Base-by-base conservation (phyloP, 2,329 filamentous ascomycete genomes). In the Colletotrichum abscissum region DNA sequence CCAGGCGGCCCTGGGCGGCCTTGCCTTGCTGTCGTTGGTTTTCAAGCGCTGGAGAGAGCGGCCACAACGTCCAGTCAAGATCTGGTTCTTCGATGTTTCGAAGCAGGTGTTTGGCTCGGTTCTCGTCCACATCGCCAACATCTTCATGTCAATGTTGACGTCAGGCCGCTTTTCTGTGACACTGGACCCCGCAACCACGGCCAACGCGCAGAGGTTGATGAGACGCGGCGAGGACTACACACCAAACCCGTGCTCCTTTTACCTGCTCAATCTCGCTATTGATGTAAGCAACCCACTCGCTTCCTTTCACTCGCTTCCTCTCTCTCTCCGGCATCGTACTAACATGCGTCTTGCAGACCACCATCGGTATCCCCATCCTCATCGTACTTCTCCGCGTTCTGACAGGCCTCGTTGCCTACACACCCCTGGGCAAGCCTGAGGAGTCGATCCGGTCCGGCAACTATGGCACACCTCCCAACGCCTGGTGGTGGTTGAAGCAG, bases 11-110 rank as follows among this genome's bases (percentile, higher is more conserved):
- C 90, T 99, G 22, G 97, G 97, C 22, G 90, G 88, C 22, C 86
- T 98, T 69, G 97, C 97, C 9, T 85, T 98, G 65, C 86, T 96
- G 67, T 94, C 95, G 1, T 89, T 99, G 62, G 96, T 98, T 8
- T 97, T 91, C 86, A 99, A 99, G 86, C 90, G 97, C 77, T 98
- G 93, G 91, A 91, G 94, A 76, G 97, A 99, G 84, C 89, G 94
- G 70, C 96, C 97, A 1, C 96, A 98, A 81, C 90, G 97, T 68
- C 96, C 96, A 1, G 80, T 98, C 79, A 97, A 97, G 88, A 95
- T 99, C 76, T 99, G 97, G 96, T 95, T 94, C 82, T 99, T 98
- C 82, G 97, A 99, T 81, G 97, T 92, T 28, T 97, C 95, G 38
- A 99, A 99, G 86, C 97, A 99, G 86, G 95, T 99, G 67, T 94